Evolutionary conservation across 2,329 filamentous ascomycete genomes (phyloP).

Genomic region (Aureobasidium sp.): DNA sequence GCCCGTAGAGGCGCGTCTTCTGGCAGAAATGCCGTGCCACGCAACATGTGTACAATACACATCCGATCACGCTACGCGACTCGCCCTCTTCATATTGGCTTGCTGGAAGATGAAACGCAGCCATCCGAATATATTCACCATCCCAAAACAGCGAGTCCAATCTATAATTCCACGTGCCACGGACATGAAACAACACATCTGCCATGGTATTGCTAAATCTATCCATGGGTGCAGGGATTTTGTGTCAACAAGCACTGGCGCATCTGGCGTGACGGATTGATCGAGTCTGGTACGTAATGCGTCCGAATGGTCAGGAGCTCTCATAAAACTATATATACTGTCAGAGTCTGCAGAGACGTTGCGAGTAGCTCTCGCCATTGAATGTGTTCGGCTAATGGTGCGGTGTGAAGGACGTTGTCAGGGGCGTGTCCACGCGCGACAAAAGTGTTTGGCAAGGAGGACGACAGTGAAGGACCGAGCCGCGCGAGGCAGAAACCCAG

Average conservation of each 20-base stretch:
- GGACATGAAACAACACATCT: not conserved
- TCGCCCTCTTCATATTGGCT: not conserved
- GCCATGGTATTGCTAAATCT: slow-evolving; percentile 8
- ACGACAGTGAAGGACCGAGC: not conserved
- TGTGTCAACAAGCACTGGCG: not conserved
- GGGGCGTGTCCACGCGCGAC: not conserved
- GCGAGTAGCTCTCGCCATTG: not conserved
- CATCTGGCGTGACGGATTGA: not conserved
- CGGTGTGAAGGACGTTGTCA: slow-evolving; percentile 1
- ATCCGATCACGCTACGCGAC: slow-evolving; percentile 6
- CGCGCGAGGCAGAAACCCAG: not conserved
- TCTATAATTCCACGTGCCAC: slow-evolving; percentile 2
- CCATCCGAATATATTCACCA: not conserved
- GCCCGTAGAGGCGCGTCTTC: not conserved
- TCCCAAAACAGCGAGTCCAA: slow-evolving; percentile 4
- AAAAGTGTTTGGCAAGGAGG: not conserved
- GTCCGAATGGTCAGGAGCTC: not conserved
- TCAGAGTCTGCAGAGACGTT: slow-evolving; percentile 3
- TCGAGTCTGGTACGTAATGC: not conserved
- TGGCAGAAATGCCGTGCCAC: not conserved
- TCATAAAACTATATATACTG: slow-evolving; percentile 1
- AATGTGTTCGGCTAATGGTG: not conserved
- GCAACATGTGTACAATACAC: not conserved
- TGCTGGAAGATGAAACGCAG: not conserved
- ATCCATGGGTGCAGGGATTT: not conserved